phyloP scores from a whole-genome alignment of 2,329 filamentous ascomycete genomes.

The Phialophora expanda region DNA sequence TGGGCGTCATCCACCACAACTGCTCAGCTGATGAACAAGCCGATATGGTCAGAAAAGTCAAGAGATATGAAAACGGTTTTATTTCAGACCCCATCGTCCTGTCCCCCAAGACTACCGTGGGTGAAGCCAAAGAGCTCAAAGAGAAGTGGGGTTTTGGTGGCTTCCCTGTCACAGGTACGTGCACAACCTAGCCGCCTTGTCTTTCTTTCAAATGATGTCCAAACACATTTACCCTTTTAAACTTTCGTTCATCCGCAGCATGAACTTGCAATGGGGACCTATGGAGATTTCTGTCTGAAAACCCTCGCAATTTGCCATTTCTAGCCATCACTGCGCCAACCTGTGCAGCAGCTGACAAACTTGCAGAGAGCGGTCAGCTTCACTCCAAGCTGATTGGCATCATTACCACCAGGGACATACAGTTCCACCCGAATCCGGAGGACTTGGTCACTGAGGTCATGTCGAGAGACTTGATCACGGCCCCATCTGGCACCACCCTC shows the following conservation, averaged over 20 bases:
- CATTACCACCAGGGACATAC: constrained; percentile 95
- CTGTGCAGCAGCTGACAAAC: constrained; percentile 24
- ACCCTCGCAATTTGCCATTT: constrained; percentile 26
- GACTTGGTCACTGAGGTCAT: constrained; percentile 86
- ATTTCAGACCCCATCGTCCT: constrained; percentile 96
- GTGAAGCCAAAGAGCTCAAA: constrained; percentile 88
- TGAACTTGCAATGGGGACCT: constrained; percentile 84
- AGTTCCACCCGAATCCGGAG: constrained; percentile 81
- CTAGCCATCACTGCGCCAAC: background rate
- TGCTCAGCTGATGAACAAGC: constrained; percentile 97
- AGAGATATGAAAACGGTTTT: constrained; percentile 99
- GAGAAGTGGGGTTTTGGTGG: constrained; percentile 98
- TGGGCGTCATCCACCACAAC: constrained; percentile 97
- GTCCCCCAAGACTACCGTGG: constrained; percentile 82
- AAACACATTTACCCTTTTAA: constrained; percentile 71
- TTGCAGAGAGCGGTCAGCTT: constrained; percentile 82
- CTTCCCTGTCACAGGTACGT: constrained; percentile 97
- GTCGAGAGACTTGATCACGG: constrained; percentile 93
- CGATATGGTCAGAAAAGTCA: constrained; percentile 98
- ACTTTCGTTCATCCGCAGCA: constrained; percentile 99
- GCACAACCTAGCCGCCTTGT: constrained; percentile 33
- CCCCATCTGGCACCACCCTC: constrained; percentile 79
- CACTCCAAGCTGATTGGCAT: constrained; percentile 97
- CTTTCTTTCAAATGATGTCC: constrained; percentile 68
- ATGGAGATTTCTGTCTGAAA: constrained; percentile 74